Evolutionary conservation across 768 basidiomycete species (phyloP).

Genomic region (Podaxis rugospora): DNA sequence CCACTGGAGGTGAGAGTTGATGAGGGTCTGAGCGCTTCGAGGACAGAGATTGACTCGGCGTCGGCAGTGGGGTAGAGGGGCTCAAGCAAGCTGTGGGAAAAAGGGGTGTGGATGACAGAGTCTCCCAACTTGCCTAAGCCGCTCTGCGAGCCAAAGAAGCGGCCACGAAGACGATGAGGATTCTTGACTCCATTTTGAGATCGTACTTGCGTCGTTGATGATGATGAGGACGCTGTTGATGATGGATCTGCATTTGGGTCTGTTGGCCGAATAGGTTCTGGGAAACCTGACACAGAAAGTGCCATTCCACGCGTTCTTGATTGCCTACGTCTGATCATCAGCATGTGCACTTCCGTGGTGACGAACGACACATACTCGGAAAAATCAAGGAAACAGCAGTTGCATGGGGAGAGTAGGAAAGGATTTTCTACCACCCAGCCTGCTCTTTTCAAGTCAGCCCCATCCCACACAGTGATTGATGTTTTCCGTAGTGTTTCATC

Average conservation of each 20-base stretch:
- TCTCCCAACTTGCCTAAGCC: background rate
- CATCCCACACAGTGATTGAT: background rate
- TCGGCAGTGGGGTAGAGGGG: background rate
- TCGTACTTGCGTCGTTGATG: background rate
- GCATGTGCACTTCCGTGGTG: background rate
- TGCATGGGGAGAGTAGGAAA: background rate
- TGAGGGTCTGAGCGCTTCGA: background rate
- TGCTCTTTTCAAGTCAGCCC: background rate
- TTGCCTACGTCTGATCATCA: background rate
- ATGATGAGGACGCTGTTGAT: background rate
- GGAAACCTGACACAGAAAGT: slow-evolving; percentile 5
- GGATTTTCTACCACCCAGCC: background rate
- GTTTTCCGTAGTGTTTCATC: slow-evolving; percentile 2
- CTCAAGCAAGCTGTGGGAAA: background rate
- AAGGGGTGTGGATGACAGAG: background rate
- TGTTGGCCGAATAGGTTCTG: background rate
- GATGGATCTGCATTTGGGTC: background rate
- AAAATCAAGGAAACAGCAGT: background rate
- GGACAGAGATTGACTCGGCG: background rate
- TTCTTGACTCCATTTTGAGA: background rate
- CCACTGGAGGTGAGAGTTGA: background rate
- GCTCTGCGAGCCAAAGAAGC: background rate
- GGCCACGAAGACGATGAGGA: background rate
- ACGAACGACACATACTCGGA: background rate
- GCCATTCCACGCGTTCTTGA: background rate